Conservation (phyloP, 2,329 filamentous ascomycete genomes). For the Biscogniauxia sp. region DNA sequence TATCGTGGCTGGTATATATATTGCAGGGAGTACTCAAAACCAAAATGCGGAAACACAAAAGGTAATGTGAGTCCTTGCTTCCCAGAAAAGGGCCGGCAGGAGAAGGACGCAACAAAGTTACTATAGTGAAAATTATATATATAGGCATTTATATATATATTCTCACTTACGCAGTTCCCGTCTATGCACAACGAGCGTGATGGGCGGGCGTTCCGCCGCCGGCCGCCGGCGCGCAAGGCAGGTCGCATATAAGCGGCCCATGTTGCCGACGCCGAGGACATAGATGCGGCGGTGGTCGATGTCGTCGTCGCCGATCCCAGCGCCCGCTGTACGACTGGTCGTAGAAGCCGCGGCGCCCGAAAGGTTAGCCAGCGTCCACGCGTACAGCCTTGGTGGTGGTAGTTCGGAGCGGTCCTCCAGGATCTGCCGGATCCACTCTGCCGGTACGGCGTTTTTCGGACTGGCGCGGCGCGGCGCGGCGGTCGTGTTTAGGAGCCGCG, state of each 20-base stretch:
- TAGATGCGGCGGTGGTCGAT: constrained; percentile 56
- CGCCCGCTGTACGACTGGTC: not conserved
- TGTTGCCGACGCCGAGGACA: constrained; percentile 76
- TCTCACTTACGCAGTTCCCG: constrained; percentile 35
- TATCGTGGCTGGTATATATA: too few relatives aligned
- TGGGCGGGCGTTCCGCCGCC: constrained; percentile 56
- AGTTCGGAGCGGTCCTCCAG: constrained; percentile 18
- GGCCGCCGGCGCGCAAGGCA: constrained; percentile 55
- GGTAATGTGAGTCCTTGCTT: too few relatives aligned
- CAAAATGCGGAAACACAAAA: too few relatives aligned
- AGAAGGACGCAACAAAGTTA: too few relatives aligned
- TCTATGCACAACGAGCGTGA: constrained; percentile 79
- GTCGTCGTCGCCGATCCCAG: not conserved
- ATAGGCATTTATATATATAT: too few relatives aligned
- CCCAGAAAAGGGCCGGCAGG: too few relatives aligned
- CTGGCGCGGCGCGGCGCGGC: constrained; percentile 3
- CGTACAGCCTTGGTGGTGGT: constrained; percentile 26
- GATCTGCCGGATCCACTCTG: constrained; percentile 24
- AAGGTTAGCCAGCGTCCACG: constrained; percentile 30
- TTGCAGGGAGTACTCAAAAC: too few relatives aligned
- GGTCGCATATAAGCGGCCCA: constrained; percentile 77
- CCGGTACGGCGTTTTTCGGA: constrained; percentile 1
- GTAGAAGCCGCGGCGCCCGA: not conserved
- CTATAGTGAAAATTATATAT: too few relatives aligned
- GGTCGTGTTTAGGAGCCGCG: not conserved